These are phyloP conservation scores for Meripilus lineatus DNA, from an alignment of 1,284 basidiomycete genomes.

Conservation along the genomic window DNA sequence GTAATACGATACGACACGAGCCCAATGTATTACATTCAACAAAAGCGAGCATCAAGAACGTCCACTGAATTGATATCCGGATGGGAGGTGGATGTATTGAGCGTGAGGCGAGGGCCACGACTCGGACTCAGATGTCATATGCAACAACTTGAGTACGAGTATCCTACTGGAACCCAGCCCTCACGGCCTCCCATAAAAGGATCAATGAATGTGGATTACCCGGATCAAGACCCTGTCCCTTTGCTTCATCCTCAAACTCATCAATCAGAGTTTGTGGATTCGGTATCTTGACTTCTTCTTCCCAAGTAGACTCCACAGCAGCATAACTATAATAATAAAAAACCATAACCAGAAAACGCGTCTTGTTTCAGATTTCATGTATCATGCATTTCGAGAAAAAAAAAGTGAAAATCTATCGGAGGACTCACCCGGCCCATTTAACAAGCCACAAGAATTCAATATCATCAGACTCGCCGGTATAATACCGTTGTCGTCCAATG, in stretches of 20 bases:
- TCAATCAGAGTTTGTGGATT: background rate
- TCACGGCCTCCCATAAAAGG: background rate
- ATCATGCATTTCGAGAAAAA: too few species aligned
- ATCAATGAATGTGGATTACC: background rate
- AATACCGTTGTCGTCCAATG: slow-evolving; percentile 1
- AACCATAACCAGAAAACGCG: too few species aligned
- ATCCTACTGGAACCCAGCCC: background rate
- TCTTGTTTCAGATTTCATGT: too few species aligned
- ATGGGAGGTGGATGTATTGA: too few species aligned
- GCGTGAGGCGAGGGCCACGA: too few species aligned
- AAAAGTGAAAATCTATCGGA: background rate
- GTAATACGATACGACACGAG: too few species aligned
- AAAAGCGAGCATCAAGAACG: too few species aligned
- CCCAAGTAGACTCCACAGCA: background rate
- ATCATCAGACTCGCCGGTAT: background rate
- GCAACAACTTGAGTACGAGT: too few species aligned
- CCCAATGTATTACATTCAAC: too few species aligned
- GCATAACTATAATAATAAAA: too few species aligned
- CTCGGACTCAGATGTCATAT: too few species aligned
- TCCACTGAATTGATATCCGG: too few species aligned
- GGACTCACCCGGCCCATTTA: background rate
- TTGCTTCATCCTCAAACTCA: background rate
- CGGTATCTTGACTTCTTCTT: background rate
- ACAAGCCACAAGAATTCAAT: background rate
- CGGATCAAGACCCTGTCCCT: background rate